Conservation (phyloP, 75 land plant genomes). For the Pinus taeda region DNA sequence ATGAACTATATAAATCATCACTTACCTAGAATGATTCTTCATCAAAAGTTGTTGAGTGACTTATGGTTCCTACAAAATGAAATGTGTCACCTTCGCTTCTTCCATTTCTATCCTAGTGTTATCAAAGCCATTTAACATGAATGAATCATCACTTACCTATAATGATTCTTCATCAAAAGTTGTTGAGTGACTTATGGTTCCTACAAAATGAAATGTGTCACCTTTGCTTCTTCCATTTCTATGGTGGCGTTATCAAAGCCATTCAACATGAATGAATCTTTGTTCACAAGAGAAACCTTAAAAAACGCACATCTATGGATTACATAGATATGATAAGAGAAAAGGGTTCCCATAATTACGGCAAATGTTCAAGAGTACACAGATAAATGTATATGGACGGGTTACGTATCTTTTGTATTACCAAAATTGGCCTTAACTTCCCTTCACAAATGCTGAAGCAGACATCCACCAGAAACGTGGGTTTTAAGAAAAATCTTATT, state of each 20-base stretch:
- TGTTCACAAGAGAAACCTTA: slow-evolving; percentile 98
- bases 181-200: too few relatives aligned
- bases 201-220: too few relatives aligned
- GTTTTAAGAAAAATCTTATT: slow-evolving; percentile 1
- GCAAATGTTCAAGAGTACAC: background rate
- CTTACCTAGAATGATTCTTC: too few relatives aligned
- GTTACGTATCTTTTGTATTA: slow-evolving; percentile 11
- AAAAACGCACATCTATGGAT: background rate
- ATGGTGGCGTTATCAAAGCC: slow-evolving; percentile 95
- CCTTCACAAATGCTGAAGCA: slow-evolving; percentile 99
- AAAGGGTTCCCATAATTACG: background rate
- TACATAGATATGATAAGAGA: background rate
- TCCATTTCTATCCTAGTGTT: too few relatives aligned
- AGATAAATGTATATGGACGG: background rate
- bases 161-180: too few relatives aligned
- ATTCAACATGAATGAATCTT: slow-evolving; percentile 98
- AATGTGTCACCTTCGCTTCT: too few relatives aligned
- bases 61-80: too few relatives aligned
- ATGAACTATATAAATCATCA: too few relatives aligned
- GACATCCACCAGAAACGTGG: slow-evolving; percentile 59
- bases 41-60: too few relatives aligned
- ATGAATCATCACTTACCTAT: too few relatives aligned
- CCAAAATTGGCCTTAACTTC: slow-evolving; percentile 93
- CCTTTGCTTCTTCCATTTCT: slow-evolving; percentile 99
- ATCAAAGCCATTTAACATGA: too few relatives aligned